A percentile compares a stretch with the other conserved stretches of the same genome.
Evolutionary conservation across 176 grass and related monocot genomes (phyloP).

Genomic region (Aegilops tauschii): DNA sequence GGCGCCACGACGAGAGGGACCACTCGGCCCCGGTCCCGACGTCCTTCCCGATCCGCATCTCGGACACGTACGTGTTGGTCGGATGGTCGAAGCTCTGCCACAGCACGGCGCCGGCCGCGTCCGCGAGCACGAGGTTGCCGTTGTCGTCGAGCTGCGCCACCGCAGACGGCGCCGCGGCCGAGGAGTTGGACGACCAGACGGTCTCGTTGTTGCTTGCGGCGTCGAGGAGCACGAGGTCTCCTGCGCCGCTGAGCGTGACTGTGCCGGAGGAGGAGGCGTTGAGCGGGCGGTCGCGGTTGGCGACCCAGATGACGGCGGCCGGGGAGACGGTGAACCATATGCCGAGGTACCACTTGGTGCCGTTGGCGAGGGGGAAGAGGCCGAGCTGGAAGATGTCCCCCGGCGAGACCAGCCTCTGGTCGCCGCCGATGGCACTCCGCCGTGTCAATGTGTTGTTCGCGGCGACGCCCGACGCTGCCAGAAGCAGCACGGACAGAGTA

Average conservation of each 20-base stretch:
- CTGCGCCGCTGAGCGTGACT: neutral
- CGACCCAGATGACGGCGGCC: slow-evolving; percentile 55
- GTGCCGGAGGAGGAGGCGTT: neutral
- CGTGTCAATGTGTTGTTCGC: slow-evolving; percentile 8
- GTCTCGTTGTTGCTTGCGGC: neutral
- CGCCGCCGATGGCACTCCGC: slow-evolving; percentile 10
- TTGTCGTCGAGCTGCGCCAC: slow-evolving; percentile 39
- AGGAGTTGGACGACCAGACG: slow-evolving; percentile 35
- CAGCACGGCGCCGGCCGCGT: neutral
- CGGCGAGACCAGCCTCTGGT: slow-evolving; percentile 36
- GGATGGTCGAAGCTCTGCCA: slow-evolving; percentile 75
- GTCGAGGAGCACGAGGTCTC: slow-evolving; percentile 38
- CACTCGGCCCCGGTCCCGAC: slow-evolving; percentile 24
- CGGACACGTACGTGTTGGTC: slow-evolving; percentile 49
- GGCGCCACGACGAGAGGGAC: slow-evolving; percentile 51
- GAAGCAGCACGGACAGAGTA: neutral
- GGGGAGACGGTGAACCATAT: slow-evolving; percentile 56
- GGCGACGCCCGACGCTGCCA: neutral
- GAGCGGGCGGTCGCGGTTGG: slow-evolving; percentile 52
- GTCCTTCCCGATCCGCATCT: slow-evolving; percentile 28
- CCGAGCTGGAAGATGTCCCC: slow-evolving; percentile 44
- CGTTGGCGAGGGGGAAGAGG: slow-evolving; percentile 36
- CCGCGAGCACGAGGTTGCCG: slow-evolving; percentile 53
- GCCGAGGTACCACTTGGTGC: slow-evolving; percentile 37
- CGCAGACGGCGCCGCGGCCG: neutral